A percentile compares a stretch with the other conserved stretches of the same genome.
These are phyloP conservation scores for Trypanosoma cruzi DNA, from an alignment of 208 protist genomes.

Conservation along the genomic window DNA sequence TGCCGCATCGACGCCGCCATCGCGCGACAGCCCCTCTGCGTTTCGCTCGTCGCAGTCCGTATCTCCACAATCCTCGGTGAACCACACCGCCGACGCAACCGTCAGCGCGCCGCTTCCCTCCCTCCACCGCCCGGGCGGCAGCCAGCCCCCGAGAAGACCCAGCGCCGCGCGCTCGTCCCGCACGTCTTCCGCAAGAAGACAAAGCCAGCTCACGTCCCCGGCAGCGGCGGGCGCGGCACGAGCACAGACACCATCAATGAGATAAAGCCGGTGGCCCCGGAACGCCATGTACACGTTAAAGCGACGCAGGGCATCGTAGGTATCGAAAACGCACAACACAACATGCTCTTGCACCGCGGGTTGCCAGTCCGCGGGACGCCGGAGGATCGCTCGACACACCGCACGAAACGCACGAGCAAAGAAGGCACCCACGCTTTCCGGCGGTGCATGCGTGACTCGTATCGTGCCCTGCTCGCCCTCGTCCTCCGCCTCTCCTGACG, in stretches of 20 bases:
- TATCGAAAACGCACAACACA: slow-evolving; percentile 63
- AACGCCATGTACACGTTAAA: slow-evolving; percentile 82
- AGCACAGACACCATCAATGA: slow-evolving; percentile 44
- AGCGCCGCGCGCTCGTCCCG: slow-evolving; percentile 23
- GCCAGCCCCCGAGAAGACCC: slow-evolving; percentile 4
- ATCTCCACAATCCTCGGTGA: slow-evolving; percentile 17
- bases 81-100: slow-evolving; percentile 33
- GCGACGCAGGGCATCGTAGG: slow-evolving; percentile 50
- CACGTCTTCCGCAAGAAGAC: slow-evolving; percentile 65
- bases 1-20: not conserved
- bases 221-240: slow-evolving; percentile 10
- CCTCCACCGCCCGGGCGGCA: slow-evolving; percentile 9
- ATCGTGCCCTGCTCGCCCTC: slow-evolving; percentile 20
- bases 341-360: slow-evolving; percentile 1
- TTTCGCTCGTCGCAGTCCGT: not conserved
- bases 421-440: slow-evolving; percentile 41
- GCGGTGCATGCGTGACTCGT: slow-evolving; percentile 14
- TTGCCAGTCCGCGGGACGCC: not conserved
- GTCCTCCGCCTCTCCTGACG: not conserved
- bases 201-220: slow-evolving; percentile 50
- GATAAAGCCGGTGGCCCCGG: slow-evolving; percentile 57
- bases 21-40: not conserved
- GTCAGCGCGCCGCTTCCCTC: slow-evolving; percentile 19
- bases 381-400: slow-evolving; percentile 19
- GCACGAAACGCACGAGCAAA: slow-evolving; percentile 44